Evolutionary conservation across 2,329 filamentous ascomycete species (phyloP).

Genomic region (Fusarium setosum): DNA sequence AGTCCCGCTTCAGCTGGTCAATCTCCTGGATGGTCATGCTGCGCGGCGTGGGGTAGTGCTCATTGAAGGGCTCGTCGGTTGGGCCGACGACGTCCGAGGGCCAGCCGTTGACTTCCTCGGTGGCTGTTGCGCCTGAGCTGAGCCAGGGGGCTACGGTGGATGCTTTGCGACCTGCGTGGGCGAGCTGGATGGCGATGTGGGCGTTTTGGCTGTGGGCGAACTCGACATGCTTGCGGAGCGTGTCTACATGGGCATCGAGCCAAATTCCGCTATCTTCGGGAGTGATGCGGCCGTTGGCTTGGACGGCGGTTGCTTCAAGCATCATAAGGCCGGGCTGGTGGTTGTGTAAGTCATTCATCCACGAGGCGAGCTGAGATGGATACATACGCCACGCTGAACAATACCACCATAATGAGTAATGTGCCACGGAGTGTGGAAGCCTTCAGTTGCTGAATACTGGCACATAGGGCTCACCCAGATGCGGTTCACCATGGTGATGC

Average conservation of each 20-base stretch:
- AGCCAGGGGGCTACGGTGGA: slow-evolving; percentile 68
- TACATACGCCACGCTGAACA: slow-evolving; percentile 69
- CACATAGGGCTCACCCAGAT: slow-evolving; percentile 60
- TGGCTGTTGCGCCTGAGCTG: slow-evolving; percentile 53
- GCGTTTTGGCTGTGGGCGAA: slow-evolving; percentile 76
- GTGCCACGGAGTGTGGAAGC: slow-evolving; percentile 79
- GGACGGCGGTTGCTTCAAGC: slow-evolving; percentile 76
- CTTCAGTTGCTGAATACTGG: slow-evolving; percentile 57
- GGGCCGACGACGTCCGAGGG: slow-evolving; percentile 62
- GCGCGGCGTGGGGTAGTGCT: slow-evolving; percentile 68
- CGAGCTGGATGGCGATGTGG: slow-evolving; percentile 76
- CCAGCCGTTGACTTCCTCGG: slow-evolving; percentile 63
- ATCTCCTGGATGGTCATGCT: slow-evolving; percentile 77
- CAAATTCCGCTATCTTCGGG: slow-evolving; percentile 76
- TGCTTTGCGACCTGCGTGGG: slow-evolving; percentile 73
- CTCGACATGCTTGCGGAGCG: slow-evolving; percentile 68
- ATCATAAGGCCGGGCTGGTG: slow-evolving; percentile 68
- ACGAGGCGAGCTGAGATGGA: too few relatives aligned
- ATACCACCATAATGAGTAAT: slow-evolving; percentile 80
- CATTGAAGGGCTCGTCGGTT: slow-evolving; percentile 64
- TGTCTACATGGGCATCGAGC: slow-evolving; percentile 76
- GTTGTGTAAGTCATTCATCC: neutral
- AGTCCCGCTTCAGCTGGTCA: slow-evolving; percentile 69
- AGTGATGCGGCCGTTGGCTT: slow-evolving; percentile 77
- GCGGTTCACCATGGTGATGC: slow-evolving; percentile 57